Percentiles rank a stretch among this genome's conserved stretches.
These are phyloP conservation scores for Primulina eburnea DNA, from an alignment of 257 asterid species.

Conservation along the genomic window DNA sequence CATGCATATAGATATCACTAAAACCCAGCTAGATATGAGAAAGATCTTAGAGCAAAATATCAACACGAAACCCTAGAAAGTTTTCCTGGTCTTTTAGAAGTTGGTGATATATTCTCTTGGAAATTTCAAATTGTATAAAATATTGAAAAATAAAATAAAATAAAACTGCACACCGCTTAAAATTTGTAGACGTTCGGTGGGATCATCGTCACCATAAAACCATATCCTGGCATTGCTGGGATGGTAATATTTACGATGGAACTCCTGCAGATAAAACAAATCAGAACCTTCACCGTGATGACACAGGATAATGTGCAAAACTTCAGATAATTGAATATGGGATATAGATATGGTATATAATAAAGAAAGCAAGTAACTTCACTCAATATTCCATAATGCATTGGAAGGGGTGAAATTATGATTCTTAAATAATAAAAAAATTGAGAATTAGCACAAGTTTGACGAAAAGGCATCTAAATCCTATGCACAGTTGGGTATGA, in stretches of 20 bases:
- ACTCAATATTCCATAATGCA: not conserved
- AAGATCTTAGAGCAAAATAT: constrained; percentile 6
- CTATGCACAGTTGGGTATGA: not conserved
- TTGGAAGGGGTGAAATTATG: constrained; percentile 1
- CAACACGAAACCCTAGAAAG: not conserved
- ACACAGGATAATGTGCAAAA: constrained; percentile 14
- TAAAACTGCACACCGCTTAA: constrained; percentile 59
- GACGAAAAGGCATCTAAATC: not conserved
- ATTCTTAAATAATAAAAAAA: not conserved
- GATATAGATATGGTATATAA: not conserved
- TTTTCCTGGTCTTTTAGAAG: not conserved
- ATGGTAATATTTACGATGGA: constrained; percentile 85
- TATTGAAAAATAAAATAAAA: constrained; percentile 11
- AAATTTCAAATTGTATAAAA: constrained; percentile 4
- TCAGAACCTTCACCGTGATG: constrained; percentile 15
- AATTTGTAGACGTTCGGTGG: constrained; percentile 78
- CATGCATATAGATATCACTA: not conserved
- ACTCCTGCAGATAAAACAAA: constrained; percentile 56
- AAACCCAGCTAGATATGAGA: constrained; percentile 2
- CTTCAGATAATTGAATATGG: constrained; percentile 15
- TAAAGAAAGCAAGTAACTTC: constrained; percentile 10
- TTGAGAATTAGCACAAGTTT: not conserved
- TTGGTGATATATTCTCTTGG: not conserved
- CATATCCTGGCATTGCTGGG: constrained; percentile 98
- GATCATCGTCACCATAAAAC: constrained; percentile 97